phyloP scores from a whole-genome alignment of 495 filamentous ascomycete genomes.

The Penicillium cosmopolitanum region DNA sequence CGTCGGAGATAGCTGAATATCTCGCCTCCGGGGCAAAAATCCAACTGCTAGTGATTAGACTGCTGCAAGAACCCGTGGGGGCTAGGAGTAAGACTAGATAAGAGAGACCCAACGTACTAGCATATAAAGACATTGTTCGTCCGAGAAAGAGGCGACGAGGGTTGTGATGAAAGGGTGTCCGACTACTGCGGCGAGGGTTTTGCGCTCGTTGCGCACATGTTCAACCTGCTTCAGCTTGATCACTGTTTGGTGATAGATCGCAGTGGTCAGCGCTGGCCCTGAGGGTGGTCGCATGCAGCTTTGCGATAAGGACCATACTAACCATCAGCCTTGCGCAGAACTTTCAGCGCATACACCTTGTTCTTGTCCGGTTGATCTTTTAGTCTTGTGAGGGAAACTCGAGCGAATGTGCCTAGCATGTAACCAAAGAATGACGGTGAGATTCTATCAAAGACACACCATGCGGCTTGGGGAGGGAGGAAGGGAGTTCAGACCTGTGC shows the following conservation, averaged over 20 bases:
- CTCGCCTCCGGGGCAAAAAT: conserved; percentile 93
- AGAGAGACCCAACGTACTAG: conserved; percentile 57
- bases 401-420: conserved; percentile 83
- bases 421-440: conserved; percentile 33
- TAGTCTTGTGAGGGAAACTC: conserved; percentile 84
- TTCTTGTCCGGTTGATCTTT: conserved; percentile 61
- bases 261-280: conserved; percentile 14
- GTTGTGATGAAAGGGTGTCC: conserved; percentile 96
- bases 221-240: conserved; percentile 97
- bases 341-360: conserved; percentile 91
- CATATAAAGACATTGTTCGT: conserved; percentile 88
- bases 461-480: conserved; percentile 6
- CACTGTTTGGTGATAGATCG: conserved; percentile 52
- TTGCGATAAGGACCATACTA: conserved; percentile 20
- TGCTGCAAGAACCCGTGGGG: conserved; percentile 7
- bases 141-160: conserved; percentile 87
- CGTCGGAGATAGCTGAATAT: conserved; percentile 92
- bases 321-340: conserved; percentile 86
- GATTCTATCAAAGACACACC: conserved; percentile 20
- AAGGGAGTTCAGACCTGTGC: conserved; percentile 66
- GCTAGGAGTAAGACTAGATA: background rate
- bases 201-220: conserved; percentile 93
- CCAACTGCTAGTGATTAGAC: conserved; percentile 57
- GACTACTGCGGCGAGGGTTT: conserved; percentile 81
- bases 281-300: background rate